Base-by-base conservation (phyloP, 2,329 filamentous ascomycete species). In the Cadophora luteo-olivacea region DNA sequence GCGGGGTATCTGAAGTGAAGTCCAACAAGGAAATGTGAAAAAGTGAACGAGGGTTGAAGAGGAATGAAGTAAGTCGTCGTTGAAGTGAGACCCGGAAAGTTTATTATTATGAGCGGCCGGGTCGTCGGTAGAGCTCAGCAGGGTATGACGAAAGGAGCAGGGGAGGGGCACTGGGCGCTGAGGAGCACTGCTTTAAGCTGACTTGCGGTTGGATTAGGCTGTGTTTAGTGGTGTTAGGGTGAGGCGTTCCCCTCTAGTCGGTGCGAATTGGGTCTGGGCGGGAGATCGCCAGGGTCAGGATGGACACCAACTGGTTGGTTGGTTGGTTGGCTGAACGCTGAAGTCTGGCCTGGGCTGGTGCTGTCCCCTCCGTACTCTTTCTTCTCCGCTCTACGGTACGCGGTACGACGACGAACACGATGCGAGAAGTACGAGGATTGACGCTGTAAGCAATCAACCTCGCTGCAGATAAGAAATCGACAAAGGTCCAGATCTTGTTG, bases 341-440 rank as follows among this genome's bases (percentile, higher is more conserved):
- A 41, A 6, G 11, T n/a, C n/a, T n/a, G n/a, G n/a, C n/a, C n/a
- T n/a, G n/a, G n/a, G n/a, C n/a, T 36, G 33, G 33, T 36, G 33
- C 5, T 36, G 38, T 14, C 4, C 16, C 16, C 38, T 6, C 14
- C 14, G 38, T 9, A 41, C 38, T 41, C 14, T 41, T 3, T 12
- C 16, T 41, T n/a, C n/a, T n/a, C n/a, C n/a, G n/a, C n/a, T n/a
- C n/a, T n/a, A n/a, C n/a, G n/a, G n/a, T n/a, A n/a, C 24, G 9
- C n/a, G 8, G 24, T 54, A 54, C 25, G 25, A 54, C 24, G 8
- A 54, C 51, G 14, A 54, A 32, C 1, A 14, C 22, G 55, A 41
- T 60, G 55, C 55, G 33, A 45, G 55, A 25, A 12, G 25, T 58
- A 58, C 55, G 33, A 58, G 55, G 55, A 60, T 60, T 41, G 16